Base-by-base conservation (phyloP, 805 yeast species). In the Scheffersomyces amazonensis region DNA sequence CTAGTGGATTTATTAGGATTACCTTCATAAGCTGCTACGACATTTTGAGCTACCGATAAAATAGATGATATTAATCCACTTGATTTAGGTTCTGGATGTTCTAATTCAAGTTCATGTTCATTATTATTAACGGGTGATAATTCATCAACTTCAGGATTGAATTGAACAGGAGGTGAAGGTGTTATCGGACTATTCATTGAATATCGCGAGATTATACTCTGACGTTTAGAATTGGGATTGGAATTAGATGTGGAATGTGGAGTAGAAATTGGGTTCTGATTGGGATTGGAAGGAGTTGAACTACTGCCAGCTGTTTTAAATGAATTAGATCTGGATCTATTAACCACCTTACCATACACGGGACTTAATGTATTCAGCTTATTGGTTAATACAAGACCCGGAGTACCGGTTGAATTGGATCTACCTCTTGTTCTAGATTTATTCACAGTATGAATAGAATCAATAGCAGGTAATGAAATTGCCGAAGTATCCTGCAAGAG, bases 31-130 rank as follows among this genome's bases (percentile, higher is more conserved):
- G 31, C 25, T 6, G 29, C 6, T 10, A 31, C 72, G 1, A 76
- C 78, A 37, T 60, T 69, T 42, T 71, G 77, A 4, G 79, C 79
- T 10, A 72, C 74, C 13, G 67, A 60, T 30, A 75, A 41, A 16
- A 76, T 49, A 1, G 78, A 54, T 1, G 75, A 67, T 1, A 76
- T 47, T 11, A 76, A 44, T 2, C 79, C 76, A 33, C 45, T 43
- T 5, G 47, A 35, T 17, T 43, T 47, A 10, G 49, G 40, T 20
- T 37, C 36, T 10, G 23, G 10, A 18, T 32, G 25, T 10, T 28
- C 20, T 16, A 19, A 13, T 35, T 13, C 36, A 31, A 12, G 12
- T 30, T 30, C 32, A 20, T 20, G n/a, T n/a, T n/a, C n/a, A n/a
- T n/a, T n/a, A n/a, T n/a, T n/a, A n/a, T n/a, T n/a, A 24, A 12